These are phyloP conservation scores for Kodamaea alishanica DNA, from an alignment of 1,139 yeast genomes.

Conservation along the genomic window DNA sequence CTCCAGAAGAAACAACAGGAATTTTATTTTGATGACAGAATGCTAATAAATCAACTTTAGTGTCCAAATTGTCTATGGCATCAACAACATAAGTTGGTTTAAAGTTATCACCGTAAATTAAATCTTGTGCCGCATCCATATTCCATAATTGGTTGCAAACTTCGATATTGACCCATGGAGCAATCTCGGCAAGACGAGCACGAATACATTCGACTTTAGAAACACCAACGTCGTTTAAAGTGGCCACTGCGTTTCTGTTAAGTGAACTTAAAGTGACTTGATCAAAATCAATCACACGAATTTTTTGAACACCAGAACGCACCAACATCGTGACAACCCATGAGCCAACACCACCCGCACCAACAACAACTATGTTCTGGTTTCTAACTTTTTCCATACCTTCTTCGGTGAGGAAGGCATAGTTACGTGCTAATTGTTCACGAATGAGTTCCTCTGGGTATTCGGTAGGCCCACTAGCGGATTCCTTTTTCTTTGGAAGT, in stretches of 20 bases:
- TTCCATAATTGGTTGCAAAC: conserved; percentile 77
- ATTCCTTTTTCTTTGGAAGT: neutral
- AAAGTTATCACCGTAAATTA: conserved; percentile 52
- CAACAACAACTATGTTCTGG: conserved; percentile 85
- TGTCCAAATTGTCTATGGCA: conserved; percentile 93
- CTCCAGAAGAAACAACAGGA: conserved; percentile 82
- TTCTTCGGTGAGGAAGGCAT: conserved; percentile 82
- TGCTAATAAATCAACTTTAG: conserved; percentile 83
- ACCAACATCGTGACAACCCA: conserved; percentile 93
- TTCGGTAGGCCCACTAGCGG: conserved; percentile 9
- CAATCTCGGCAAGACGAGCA: conserved; percentile 59
- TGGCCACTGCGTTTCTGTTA: conserved; percentile 93
- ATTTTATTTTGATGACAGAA: conserved; percentile 60
- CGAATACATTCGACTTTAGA: conserved; percentile 81
- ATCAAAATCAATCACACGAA: conserved; percentile 87
- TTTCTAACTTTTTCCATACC: conserved; percentile 75
- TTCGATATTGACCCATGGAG: conserved; percentile 90
- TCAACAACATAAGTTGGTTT: conserved; percentile 77
- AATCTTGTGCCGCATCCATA: conserved; percentile 55
- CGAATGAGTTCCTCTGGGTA: conserved; percentile 74
- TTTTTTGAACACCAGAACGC: conserved; percentile 78
- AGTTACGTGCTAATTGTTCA: conserved; percentile 91
- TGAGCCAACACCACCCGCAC: conserved; percentile 98
- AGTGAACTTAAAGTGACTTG: conserved; percentile 90
- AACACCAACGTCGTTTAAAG: conserved; percentile 81